A percentile compares a stretch with the other conserved stretches of the same genome.
Evolutionary conservation across 192 early-diverging fungal genomes (phyloP).

Genomic region (Coemansia sp.): DNA sequence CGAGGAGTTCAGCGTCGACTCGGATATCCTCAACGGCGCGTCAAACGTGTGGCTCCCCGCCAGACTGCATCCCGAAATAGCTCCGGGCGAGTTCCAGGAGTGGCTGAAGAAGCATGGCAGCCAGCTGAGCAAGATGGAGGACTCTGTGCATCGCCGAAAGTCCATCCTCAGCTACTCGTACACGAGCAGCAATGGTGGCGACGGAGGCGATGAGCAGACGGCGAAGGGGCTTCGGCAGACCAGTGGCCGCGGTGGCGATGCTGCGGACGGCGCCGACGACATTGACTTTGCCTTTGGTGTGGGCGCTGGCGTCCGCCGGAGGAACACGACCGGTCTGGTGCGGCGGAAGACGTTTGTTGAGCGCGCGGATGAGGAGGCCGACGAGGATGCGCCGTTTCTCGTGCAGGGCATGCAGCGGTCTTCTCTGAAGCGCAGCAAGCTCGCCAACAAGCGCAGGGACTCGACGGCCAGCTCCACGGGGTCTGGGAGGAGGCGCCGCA

Average conservation of each 20-base stretch:
- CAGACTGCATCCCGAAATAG: slow-evolving; percentile 59
- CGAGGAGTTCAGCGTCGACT: slow-evolving; percentile 54
- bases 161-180: slow-evolving; percentile 55
- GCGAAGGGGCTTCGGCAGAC: neutral
- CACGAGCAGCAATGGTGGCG: slow-evolving; percentile 10
- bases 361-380: slow-evolving; percentile 34
- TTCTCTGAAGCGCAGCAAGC: slow-evolving; percentile 54
- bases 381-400: slow-evolving; percentile 36
- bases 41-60: slow-evolving; percentile 60
- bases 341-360: slow-evolving; percentile 47
- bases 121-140: slow-evolving; percentile 44
- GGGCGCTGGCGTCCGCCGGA: slow-evolving; percentile 19
- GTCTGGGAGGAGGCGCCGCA: slow-evolving; percentile 14
- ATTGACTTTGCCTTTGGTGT: slow-evolving; percentile 2
- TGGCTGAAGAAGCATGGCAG: slow-evolving; percentile 55
- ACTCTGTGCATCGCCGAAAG: slow-evolving; percentile 44
- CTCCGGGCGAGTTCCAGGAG: slow-evolving; percentile 57
- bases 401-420: slow-evolving; percentile 50
- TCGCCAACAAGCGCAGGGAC: slow-evolving; percentile 53
- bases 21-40: slow-evolving; percentile 42
- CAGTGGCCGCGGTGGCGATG: neutral
- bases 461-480: slow-evolving; percentile 36
- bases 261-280: neutral
- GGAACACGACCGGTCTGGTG: slow-evolving; percentile 46
- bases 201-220: slow-evolving; percentile 4